Base-by-base conservation (phyloP, 306 rosid species). In the Cajanus cajan region DNA sequence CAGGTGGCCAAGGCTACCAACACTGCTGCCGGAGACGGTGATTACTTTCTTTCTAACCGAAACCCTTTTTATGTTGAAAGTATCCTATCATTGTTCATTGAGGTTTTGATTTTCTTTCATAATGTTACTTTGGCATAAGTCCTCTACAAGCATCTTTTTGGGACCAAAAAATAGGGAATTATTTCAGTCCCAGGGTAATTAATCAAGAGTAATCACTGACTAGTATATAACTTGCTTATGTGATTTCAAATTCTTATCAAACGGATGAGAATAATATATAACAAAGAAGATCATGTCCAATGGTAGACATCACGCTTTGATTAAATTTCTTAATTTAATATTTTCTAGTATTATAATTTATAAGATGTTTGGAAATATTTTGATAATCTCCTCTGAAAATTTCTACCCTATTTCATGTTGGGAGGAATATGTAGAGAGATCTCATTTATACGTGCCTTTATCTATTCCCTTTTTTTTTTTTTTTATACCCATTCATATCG, bases 1-100 rank as follows among this genome's bases (percentile, higher is more conserved):
- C 94, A 94, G 87, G 97, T 94, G 75, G 97, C 98, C 2, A 89
- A 84, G 80, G 95, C 98, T 79, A 94, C 98, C 67, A 92, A 94
- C 84, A 83, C 82, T 80, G 86, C 88, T 69, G 97, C 98, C 24
- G 98, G 98, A 83, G 98, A 94, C 59, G 98, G 98, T 94, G 80
- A 80, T 14, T 61, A 67, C 73, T 73, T 73, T 21, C 73, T 61
- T 34, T 28, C 25, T 15, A 59, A 31, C 18, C 21, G 25, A 15
- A 62, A 40, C 19, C 31, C 19, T 31, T 52, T 22, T 34, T 25
- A 62, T 12, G 45, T 62, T 1, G 8, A 74, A 74, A 52, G 13
- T 24, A 19, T 68, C 6, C 19, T 6, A 57, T 24, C 16, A 15
- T 55, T 57, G 50, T 22, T 64, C 5, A 33, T 47, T 40, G 15